These are phyloP conservation scores for Purshia tridentata DNA, from an alignment of 306 rosid genomes.

Conservation along the genomic window DNA sequence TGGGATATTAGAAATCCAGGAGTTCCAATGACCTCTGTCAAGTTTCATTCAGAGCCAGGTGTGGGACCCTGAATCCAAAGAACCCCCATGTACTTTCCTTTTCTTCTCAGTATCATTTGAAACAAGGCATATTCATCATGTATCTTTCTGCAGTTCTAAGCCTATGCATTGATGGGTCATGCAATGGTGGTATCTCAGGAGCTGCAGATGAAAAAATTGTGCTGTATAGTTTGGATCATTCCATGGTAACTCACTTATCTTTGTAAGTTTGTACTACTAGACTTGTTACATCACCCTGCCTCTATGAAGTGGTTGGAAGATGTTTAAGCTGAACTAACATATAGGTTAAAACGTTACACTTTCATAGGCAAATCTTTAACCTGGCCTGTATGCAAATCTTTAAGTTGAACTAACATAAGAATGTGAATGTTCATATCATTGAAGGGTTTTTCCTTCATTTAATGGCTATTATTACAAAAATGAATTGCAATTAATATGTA, in stretches of 20 bases:
- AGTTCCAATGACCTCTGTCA: constrained; percentile 65
- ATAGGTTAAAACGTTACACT: not conserved
- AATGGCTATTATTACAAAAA: not conserved
- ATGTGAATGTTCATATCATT: not conserved
- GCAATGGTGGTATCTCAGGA: constrained; percentile 91
- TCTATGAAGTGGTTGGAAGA: not conserved
- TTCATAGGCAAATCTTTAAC: not conserved
- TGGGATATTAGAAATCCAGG: constrained; percentile 83
- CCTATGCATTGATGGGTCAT: constrained; percentile 60
- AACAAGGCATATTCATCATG: constrained; percentile 11
- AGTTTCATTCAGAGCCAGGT: constrained; percentile 94
- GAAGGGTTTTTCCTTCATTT: not conserved
- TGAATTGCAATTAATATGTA: not conserved
- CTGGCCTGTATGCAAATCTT: not conserved
- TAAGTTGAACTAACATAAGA: not conserved
- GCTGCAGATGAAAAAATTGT: constrained; percentile 82
- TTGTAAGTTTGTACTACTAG: not conserved
- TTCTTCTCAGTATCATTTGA: not conserved
- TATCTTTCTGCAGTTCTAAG: constrained; percentile 64
- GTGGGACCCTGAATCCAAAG: constrained; percentile 11
- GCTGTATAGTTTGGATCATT: constrained; percentile 73
- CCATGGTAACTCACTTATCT: constrained; percentile 54
- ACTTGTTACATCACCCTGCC: not conserved
- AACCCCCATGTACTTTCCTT: constrained; percentile 3
- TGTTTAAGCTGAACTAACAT: not conserved